Conservation (phyloP, 768 basidiomycete genomes). For the Mycena maculata region DNA sequence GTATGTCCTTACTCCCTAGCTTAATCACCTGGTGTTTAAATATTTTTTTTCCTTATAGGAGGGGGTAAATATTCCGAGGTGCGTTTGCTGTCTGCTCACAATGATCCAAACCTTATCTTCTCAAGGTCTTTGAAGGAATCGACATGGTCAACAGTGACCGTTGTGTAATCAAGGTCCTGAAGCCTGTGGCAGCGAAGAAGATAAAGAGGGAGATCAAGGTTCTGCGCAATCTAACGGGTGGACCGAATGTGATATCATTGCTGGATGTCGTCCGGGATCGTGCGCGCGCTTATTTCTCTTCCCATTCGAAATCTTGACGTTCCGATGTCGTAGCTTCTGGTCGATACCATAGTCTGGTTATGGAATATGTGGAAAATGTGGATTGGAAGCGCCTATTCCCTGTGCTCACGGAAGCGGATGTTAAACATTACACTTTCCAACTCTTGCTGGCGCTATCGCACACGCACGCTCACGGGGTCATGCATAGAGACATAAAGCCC, state of each 20-base stretch:
- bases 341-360: constrained; percentile 73
- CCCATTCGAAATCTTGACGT: not conserved
- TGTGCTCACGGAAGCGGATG: constrained; percentile 69
- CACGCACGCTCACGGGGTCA: constrained; percentile 77
- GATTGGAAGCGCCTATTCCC: constrained; percentile 74
- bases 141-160: constrained; percentile 65
- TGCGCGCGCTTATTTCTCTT: constrained; percentile 26
- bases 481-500: constrained; percentile 65
- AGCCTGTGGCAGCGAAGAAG: constrained; percentile 78
- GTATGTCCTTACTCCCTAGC: constrained; percentile 36
- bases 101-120: not conserved
- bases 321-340: constrained; percentile 55
- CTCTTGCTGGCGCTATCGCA: constrained; percentile 78
- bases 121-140: constrained; percentile 68
- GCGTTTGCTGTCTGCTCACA: constrained; percentile 27
- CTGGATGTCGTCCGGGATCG: constrained; percentile 76
- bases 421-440: constrained; percentile 76
- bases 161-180: constrained; percentile 78
- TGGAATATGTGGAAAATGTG: constrained; percentile 75
- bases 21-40: no score
- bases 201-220: constrained; percentile 84
- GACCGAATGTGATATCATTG: constrained; percentile 74
- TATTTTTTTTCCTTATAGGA: no score
- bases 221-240: constrained; percentile 74
- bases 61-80: constrained; percentile 78